A percentile compares a stretch with the other conserved stretches of the same genome.
These are phyloP conservation scores for Metschnikowia hibisci DNA, from an alignment of 805 yeast species.

Conservation along the genomic window DNA sequence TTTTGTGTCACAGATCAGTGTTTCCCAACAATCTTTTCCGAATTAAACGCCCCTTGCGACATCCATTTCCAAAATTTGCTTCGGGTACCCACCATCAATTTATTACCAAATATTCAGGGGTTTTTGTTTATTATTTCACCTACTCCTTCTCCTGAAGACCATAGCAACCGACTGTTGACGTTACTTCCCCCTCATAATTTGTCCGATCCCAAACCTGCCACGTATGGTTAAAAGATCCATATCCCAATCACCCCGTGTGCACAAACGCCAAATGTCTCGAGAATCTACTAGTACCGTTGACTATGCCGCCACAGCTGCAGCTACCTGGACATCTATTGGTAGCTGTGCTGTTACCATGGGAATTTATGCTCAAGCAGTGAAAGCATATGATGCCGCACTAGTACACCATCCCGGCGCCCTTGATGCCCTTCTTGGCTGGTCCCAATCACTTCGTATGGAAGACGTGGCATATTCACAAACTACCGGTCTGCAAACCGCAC, in stretches of 20 bases:
- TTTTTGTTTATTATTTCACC: too few species aligned
- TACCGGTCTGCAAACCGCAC: constrained; percentile 37
- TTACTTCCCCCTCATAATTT: background rate
- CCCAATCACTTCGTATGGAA: constrained; percentile 36
- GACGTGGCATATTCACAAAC: constrained; percentile 38
- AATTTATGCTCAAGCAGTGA: constrained; percentile 36
- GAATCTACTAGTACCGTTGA: background rate
- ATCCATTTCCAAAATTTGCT: background rate
- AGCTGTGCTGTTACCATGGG: constrained; percentile 43
- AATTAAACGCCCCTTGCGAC: too few species aligned
- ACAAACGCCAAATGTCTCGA: constrained; percentile 8
- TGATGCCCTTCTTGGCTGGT: constrained; percentile 41
- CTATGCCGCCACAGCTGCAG: constrained; percentile 21
- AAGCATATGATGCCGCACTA: constrained; percentile 42
- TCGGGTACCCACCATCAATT: background rate
- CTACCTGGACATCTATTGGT: constrained; percentile 48
- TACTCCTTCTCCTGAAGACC: background rate
- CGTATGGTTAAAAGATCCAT: constrained; percentile 12
- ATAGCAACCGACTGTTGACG: too few species aligned
- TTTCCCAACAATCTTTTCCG: too few species aligned
- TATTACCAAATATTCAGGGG: too few species aligned
- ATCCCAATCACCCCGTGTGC: constrained; percentile 14
- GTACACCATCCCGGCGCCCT: constrained; percentile 38
- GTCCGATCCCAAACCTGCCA: background rate
- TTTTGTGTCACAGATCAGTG: too few species aligned